Evolutionary conservation across 2,329 filamentous ascomycete species (phyloP), one percentile per base, ranked within the genome.

Genomic region (Trichoderma cornu-damae): DNA sequence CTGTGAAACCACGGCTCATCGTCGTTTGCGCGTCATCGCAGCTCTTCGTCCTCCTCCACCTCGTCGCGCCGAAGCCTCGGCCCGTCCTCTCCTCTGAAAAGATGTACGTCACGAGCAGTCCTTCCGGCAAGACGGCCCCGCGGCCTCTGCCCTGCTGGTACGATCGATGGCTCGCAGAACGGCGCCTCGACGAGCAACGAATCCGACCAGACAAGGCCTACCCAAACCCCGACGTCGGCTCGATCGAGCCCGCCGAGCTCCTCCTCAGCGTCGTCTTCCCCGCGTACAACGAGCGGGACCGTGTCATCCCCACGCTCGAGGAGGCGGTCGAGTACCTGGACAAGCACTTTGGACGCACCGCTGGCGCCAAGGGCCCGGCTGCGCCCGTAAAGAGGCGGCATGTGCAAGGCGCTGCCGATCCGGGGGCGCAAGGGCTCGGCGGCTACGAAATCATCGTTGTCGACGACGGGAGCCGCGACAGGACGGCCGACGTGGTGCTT

Each of bases 361-460:
- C 61, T 35, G 63, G 65, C 64, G 59, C 63, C 49, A 66, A 67
- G 53, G 47, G 61, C 20, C 55, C 63, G 2, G 58, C 64, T 16
- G 65, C 57, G 42, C 66, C 66, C 30, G 59, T 69, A 61, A 65
- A 69, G 42, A 64, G 68, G 64, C 65, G 69, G 63, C 73, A 75
- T 60, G 66, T 68, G 57, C 70, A 62, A 38, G 65, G 63, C 43
- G 62, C 62, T 42, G 66, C 63, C 53, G 62, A 62, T 43, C 62
- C 64, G 20, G 64, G 63, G 48, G 58, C 64, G 34, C 59, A 64
- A 9, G 18, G 37, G 1, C 60, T 69, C 51, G 70, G 72, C 35
- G 91, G 92, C 11, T 99, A 96, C 83, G 94, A 99, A 74, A 96
- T 99, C 61, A 71, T 99, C 38, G 77, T 99, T 49, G 85, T 99